phyloP scores from a whole-genome alignment of 2,329 filamentous ascomycete species.

The Fusarium sarcochroum region DNA sequence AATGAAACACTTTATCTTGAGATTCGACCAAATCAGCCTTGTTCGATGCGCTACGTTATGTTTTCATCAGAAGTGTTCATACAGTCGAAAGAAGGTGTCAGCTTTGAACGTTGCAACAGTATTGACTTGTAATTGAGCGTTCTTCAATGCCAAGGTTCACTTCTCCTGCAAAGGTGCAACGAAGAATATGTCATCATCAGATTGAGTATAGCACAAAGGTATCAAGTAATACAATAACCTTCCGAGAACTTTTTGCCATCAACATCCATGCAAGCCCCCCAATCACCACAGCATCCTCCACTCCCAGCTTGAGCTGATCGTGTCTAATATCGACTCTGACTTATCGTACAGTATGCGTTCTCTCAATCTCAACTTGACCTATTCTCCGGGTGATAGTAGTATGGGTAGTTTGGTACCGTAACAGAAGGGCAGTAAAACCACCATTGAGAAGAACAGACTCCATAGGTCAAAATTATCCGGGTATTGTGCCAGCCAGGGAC shows the following conservation, averaged over 20 bases:
- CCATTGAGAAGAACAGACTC: conserved; percentile 39
- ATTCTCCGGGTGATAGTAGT: conserved; percentile 12
- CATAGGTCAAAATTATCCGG: conserved; percentile 29
- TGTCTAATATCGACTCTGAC: conserved; percentile 15
- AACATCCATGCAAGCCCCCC: neutral
- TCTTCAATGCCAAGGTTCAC: neutral
- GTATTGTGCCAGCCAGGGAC: conserved; percentile 48
- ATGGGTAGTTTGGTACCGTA: conserved; percentile 26
- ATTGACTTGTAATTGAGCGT: no score
- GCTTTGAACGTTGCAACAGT: neutral
- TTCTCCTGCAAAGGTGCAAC: neutral
- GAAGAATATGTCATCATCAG: no score
- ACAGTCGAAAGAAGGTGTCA: neutral
- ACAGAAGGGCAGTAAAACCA: conserved; percentile 38
- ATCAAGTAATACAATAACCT: conserved; percentile 1
- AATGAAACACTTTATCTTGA: neutral
- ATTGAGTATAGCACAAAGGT: neutral
- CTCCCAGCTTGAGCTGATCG: conserved; percentile 28
- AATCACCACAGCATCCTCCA: neutral
- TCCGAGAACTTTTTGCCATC: neutral
- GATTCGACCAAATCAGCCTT: neutral
- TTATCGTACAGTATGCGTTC: conserved; percentile 19
- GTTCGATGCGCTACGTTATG: neutral
- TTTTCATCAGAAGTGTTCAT: neutral
- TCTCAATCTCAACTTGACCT: conserved; percentile 3